Conservation (phyloP, 176 grass and related monocot genomes). For the Lolium rigidum region DNA sequence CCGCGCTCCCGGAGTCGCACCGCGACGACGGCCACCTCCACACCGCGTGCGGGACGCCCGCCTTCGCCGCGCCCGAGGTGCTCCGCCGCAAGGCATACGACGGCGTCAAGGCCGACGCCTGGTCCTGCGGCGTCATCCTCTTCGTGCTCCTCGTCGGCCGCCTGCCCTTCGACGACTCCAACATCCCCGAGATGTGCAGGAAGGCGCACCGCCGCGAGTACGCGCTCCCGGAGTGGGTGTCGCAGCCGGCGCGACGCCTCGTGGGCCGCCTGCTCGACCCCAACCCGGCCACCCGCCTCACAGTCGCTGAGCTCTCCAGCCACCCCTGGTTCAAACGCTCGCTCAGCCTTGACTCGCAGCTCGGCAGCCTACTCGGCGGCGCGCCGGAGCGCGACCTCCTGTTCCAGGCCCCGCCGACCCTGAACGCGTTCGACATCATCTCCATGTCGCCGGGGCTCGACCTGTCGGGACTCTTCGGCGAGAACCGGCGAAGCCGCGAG, state of each 20-base stretch:
- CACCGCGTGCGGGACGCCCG: constrained; percentile 85
- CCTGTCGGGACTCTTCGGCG: constrained; percentile 72
- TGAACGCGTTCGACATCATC: constrained; percentile 95
- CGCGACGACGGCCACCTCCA: constrained; percentile 65
- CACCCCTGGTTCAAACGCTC: constrained; percentile 96
- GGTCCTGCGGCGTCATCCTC: constrained; percentile 97
- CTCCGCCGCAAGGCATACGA: constrained; percentile 79
- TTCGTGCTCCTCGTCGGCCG: constrained; percentile 78
- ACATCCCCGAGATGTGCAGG: constrained; percentile 80
- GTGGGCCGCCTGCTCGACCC: constrained; percentile 80
- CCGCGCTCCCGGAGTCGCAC: constrained; percentile 82
- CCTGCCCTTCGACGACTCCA: constrained; percentile 93
- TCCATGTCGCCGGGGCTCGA: constrained; percentile 75
- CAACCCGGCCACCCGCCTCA: constrained; percentile 74
- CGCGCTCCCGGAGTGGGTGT: constrained; percentile 63
- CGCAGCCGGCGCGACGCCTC: constrained; percentile 59
- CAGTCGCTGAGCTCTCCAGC: constrained; percentile 53
- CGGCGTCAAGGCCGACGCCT: constrained; percentile 83
- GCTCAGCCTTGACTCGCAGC: constrained; percentile 88
- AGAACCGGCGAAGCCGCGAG: constrained; percentile 50
- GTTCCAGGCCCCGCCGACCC: constrained; percentile 45
- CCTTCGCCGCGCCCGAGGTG: constrained; percentile 85
- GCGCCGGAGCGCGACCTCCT: constrained; percentile 42
- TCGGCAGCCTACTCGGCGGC: constrained; percentile 48
- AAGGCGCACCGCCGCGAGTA: constrained; percentile 72